Evolutionary conservation across 2,329 filamentous ascomycete species (phyloP), one percentile per base, ranked within the genome.

Genomic region (Endothia cerciana): DNA sequence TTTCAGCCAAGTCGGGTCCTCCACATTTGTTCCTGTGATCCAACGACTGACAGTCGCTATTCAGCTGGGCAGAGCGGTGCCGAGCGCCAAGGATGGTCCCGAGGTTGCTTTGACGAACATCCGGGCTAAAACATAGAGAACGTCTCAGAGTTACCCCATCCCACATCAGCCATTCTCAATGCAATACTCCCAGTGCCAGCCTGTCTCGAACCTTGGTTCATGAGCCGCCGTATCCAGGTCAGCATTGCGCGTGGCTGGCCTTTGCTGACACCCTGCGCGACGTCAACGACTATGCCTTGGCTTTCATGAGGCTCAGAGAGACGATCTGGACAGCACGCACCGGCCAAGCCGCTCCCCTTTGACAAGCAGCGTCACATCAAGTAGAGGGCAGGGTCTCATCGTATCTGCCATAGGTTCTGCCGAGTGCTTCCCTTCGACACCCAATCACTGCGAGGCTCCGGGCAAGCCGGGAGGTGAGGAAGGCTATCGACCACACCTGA

Each of bases 51-150:
- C 10, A 36, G 33, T 36, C 33, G 33, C 33, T 36, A 10, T 36
- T 36, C 33, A 36, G 33, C 33, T 36, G 4, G 33, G 33, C 6
- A 36, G 33, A 36, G 33, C 10, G 33, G 11, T 59, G 38, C 57
- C 33, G 56, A 30, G 25, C 43, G n/a, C 45, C 47, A 51, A 53
- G 45, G 28, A 68, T 62, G 55, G 60, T 68, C 70, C n/a, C n/a
- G n/a, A n/a, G n/a, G n/a, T n/a, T n/a, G 72, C 74, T 76, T 77
- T 72, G 76, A 74, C 71, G 51, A 72, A 69, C 61, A 57, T 63
- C 62, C 69, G 69, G 74, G 71, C 74, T 75, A 77, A 78, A 78
- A 77, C 76, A 74, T 68, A 63, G 70, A 70, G 68, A 68, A 68
- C 71, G 75, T 76, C 75, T 77, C 74, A 74, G 71, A 69, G 40